phyloP scores from a whole-genome alignment of 73 alveolate genomes.

The Paramecium primaurelia region DNA sequence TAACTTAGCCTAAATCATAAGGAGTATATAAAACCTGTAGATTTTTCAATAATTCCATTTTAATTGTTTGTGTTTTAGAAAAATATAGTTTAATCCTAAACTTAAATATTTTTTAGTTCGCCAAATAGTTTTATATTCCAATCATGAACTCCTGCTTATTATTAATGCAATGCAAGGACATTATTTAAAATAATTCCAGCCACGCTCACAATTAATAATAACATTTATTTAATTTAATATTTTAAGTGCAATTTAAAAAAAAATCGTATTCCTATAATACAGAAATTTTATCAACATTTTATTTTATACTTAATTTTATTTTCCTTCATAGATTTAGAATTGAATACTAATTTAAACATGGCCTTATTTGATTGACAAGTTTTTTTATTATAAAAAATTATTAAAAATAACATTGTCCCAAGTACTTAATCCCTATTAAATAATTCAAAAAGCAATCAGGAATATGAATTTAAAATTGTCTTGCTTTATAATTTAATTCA shows the following conservation, averaged over 20 bases:
- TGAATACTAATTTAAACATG: too few species aligned
- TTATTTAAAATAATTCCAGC: background rate
- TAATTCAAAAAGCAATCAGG: too few species aligned
- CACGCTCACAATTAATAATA: background rate
- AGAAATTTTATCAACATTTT: background rate
- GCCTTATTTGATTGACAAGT: too few species aligned
- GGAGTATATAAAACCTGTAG: background rate
- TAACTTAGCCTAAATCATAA: background rate
- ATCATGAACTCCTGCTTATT: constrained; percentile 32
- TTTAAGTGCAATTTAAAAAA: background rate
- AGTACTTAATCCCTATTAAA: too few species aligned
- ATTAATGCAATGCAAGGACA: background rate
- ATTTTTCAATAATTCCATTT: background rate
- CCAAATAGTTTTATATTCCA: constrained; percentile 26
- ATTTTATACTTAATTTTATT: too few species aligned
- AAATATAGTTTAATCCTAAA: background rate
- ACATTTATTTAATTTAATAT: background rate
- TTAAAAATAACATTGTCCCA: too few species aligned
- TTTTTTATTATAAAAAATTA: too few species aligned
- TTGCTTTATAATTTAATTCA: background rate
- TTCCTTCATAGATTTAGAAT: too few species aligned
- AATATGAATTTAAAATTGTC: too few species aligned
- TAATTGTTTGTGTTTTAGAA: background rate
- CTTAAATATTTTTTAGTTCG: background rate
- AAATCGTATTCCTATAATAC: background rate